A percentile compares a stretch with the other conserved stretches of the same genome.
phyloP scores from a whole-genome alignment of 768 basidiomycete species.

The Podaxis carcinomalis region DNA sequence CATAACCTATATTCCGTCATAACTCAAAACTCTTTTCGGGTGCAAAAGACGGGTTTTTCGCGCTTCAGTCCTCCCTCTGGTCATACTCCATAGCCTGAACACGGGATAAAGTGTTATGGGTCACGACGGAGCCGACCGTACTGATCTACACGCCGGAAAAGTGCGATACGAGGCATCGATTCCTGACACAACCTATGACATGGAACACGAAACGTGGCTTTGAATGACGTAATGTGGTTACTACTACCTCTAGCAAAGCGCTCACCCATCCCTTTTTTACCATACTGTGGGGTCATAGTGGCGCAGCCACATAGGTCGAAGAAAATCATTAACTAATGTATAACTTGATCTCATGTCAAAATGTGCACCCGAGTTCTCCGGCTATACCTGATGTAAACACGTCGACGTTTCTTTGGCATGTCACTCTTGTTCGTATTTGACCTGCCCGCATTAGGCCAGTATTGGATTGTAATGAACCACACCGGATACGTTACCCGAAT shows the following conservation, averaged over 20 bases:
- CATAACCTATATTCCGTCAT: no score
- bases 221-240: neutral
- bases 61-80: no score
- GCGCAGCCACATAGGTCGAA: neutral
- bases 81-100: no score
- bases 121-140: no score
- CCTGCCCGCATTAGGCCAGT: neutral
- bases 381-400: neutral
- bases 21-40: no score
- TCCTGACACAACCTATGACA: no score
- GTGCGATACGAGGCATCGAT: no score
- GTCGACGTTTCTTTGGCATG: neutral
- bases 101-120: no score
- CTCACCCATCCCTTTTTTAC: neutral
- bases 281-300: neutral
- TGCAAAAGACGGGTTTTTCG: no score
- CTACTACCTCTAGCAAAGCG: neutral
- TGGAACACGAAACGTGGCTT: no score
- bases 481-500: neutral
- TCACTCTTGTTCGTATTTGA: neutral
- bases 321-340: neutral
- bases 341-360: neutral
- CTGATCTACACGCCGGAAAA: no score
- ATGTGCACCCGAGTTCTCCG: neutral
- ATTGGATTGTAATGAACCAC: neutral